Evolutionary conservation across 2,329 filamentous ascomycete species (phyloP), one percentile per base, ranked within the genome.

Genomic region (Blastomyces silverae): DNA sequence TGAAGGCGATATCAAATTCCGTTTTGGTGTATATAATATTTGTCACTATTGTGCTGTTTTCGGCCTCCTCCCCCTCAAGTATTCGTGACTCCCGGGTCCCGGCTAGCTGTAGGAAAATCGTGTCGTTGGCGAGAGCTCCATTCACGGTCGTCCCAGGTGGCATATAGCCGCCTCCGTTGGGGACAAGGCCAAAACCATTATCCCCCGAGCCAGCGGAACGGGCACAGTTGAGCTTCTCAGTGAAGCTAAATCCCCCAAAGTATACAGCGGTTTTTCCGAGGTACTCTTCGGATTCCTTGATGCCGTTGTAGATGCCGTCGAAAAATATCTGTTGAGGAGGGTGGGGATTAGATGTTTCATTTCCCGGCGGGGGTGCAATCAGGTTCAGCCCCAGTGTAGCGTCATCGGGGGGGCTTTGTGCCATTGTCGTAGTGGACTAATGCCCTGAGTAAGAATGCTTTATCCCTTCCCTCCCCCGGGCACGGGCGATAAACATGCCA

Each of bases 261-360:
- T 52, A 17, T 15, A 28, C 11, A 22, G 50, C 50, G 3, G 50
- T 2, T 22, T 52, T 52, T 25, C 50, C 50, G 11, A 28, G 50
- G 22, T 52, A 52, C 22, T 52, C 22, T 13, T 52, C 5, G 11
- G 50, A 28, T 52, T 52, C 50, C 50, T 52, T 17, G 22, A 52
- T 7, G 50, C 50, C 50, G 50, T 52, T 52, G 50, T 52, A 52
- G 50, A 11, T 28, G 50, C 50, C 50, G 50, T 52, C 17, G 50
- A 52, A 52, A 15, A 28, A 52, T 52, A 52, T 15, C 50, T 15
- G 22, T 7, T 15, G 22, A 28, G 50, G 17, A 25, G 50, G 11
- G 15, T 5, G 1, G 48, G 11, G 3, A 10, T 6, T 28, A 22
- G 22, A 28, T 28, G 22, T 28, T 28, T 52, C 50, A 28, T 52